phyloP scores from a whole-genome alignment of 176 grass and related monocot genomes.

The Aechmea fasciata region DNA sequence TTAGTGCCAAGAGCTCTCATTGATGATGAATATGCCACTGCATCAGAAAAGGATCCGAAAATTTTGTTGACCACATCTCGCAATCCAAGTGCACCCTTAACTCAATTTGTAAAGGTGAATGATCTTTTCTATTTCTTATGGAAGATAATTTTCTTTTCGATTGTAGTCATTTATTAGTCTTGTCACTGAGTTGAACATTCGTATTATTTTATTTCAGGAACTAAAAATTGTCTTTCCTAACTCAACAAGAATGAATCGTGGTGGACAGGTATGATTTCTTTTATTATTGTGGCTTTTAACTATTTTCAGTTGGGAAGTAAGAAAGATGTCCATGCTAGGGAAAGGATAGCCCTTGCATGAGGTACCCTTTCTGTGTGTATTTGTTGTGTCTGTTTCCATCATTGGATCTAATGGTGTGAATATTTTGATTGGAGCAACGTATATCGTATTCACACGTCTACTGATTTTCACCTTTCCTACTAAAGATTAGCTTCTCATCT shows the following conservation, averaged over 20 bases:
- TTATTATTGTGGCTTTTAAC: background rate
- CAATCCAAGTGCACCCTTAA: slow-evolving; percentile 50
- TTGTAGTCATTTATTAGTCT: background rate
- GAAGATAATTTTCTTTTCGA: background rate
- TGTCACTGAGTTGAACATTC: slow-evolving; percentile 6
- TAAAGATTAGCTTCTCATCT: too few species aligned
- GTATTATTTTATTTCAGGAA: slow-evolving; percentile 32
- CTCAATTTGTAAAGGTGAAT: slow-evolving; percentile 70
- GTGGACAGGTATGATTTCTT: slow-evolving; percentile 57
- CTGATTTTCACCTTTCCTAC: too few species aligned
- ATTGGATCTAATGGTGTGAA: too few species aligned
- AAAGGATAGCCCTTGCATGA: too few species aligned
- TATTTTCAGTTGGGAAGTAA: background rate
- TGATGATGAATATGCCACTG: slow-evolving; percentile 73
- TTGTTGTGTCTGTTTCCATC: too few species aligned
- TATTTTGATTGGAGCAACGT: too few species aligned
- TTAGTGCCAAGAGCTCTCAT: slow-evolving; percentile 54
- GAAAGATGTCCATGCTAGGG: too few species aligned
- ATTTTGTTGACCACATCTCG: slow-evolving; percentile 80
- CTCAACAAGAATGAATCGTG: slow-evolving; percentile 79
- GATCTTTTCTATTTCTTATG: background rate
- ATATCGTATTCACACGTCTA: too few species aligned
- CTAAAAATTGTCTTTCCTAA: slow-evolving; percentile 79
- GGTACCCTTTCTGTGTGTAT: too few species aligned
- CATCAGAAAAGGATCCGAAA: slow-evolving; percentile 43